Evolutionary conservation across 352 stramenopile species (phyloP).

Genomic region (Globisporangium nodosum): DNA sequence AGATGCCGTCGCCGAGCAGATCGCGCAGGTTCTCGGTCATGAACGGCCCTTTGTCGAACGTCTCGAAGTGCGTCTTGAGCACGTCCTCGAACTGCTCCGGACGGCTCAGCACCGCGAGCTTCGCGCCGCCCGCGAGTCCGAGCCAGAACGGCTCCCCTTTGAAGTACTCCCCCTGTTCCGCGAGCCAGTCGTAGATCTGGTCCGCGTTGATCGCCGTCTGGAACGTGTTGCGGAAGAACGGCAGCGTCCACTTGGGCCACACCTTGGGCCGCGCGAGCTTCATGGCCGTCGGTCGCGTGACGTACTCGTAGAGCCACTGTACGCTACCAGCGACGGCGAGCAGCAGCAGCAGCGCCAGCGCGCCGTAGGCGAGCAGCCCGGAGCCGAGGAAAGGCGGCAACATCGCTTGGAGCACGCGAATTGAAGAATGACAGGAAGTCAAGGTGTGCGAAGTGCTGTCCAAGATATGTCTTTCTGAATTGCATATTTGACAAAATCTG

Average conservation of each 20-base stretch:
- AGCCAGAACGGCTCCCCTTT: conserved; percentile 8
- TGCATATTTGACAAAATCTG: no score
- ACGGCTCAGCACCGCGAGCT: conserved; percentile 8
- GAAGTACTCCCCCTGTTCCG: conserved; percentile 4
- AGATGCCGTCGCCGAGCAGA: conserved; percentile 19
- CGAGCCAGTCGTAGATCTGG: conserved; percentile 11
- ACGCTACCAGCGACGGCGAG: neutral
- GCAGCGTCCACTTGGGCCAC: conserved; percentile 10
- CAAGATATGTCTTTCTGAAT: no score
- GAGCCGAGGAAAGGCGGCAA: no score
- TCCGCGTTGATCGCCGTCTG: conserved; percentile 6
- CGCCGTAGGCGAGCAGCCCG: neutral
- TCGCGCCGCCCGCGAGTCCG: conserved; percentile 2
- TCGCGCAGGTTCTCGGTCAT: conserved; percentile 16
- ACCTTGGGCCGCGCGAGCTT: conserved; percentile 4
- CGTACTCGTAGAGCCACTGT: conserved; percentile 7
- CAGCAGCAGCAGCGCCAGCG: neutral
- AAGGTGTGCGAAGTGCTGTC: no score
- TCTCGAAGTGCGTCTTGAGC: conserved; percentile 19
- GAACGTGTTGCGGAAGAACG: conserved; percentile 15
- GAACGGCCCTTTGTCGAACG: conserved; percentile 16
- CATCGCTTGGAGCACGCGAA: neutral
- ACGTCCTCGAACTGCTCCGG: conserved; percentile 20
- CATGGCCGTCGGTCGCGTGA: conserved; percentile 2
- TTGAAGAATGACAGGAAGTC: neutral